A percentile compares a stretch with the other conserved stretches of the same genome.
Conservation (phyloP, 768 basidiomycete species). For the Russula earlei region DNA sequence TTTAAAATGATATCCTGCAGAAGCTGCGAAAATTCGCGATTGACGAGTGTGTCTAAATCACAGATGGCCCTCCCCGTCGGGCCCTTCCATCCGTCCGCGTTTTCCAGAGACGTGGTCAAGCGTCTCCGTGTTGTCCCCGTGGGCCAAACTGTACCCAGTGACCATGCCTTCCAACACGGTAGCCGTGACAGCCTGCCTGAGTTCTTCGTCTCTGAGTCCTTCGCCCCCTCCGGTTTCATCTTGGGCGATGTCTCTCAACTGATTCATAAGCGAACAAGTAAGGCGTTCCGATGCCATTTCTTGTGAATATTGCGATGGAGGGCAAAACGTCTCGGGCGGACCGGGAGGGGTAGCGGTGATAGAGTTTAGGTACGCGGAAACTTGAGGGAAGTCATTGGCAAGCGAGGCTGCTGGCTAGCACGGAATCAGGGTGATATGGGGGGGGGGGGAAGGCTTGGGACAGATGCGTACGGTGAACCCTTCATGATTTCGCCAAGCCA, state of each 20-base stretch:
- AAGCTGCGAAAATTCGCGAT: neutral
- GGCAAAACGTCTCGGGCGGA: conserved; percentile 17
- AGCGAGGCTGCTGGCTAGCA: conserved; percentile 62
- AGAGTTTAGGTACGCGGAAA: conserved; percentile 51
- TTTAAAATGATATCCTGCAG: neutral
- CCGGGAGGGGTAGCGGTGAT: conserved; percentile 22
- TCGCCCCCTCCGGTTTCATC: conserved; percentile 49
- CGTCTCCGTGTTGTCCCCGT: conserved; percentile 17
- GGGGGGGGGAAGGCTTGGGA: neutral
- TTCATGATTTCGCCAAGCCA: conserved; percentile 54
- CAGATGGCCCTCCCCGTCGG: neutral
- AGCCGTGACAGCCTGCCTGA: conserved; percentile 50
- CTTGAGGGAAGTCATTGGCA: conserved; percentile 57
- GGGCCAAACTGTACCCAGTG: conserved; percentile 48
- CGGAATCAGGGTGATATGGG: neutral
- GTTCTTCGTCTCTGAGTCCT: conserved; percentile 45
- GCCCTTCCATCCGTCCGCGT: conserved; percentile 5
- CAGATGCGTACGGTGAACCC: conserved; percentile 72
- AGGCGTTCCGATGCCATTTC: conserved; percentile 61
- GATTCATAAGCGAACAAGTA: conserved; percentile 55
- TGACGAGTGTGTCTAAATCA: neutral
- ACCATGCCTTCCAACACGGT: conserved; percentile 60
- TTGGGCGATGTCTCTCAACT: conserved; percentile 59
- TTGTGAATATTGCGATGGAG: conserved; percentile 58
- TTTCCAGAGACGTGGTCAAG: conserved; percentile 7